Percentiles rank a stretch among this genome's conserved stretches.
Evolutionary conservation across 2,329 filamentous ascomycete species (phyloP).

Genomic region (Fusarium hainanense): DNA sequence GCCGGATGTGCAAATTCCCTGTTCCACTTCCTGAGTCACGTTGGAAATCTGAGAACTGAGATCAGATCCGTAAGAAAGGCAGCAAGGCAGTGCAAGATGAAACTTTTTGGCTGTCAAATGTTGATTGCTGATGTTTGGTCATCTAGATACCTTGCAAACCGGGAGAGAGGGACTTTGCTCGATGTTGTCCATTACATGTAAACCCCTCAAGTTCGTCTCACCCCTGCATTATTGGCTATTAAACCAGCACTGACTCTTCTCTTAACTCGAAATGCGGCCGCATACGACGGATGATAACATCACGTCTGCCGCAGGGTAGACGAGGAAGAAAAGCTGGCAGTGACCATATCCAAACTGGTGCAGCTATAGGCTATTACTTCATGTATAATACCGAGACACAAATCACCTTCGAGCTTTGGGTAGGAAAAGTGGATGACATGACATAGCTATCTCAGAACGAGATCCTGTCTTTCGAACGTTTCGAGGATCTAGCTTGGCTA

Average conservation of each 20-base stretch:
- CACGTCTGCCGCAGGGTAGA: neutral
- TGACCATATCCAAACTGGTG: constrained; percentile 1
- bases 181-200: neutral
- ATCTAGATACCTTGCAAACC: neutral
- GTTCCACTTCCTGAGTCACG: constrained; percentile 20
- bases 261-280: constrained; percentile 17
- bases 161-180: neutral
- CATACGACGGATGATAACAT: constrained; percentile 30
- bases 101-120: constrained; percentile 3
- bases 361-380: neutral
- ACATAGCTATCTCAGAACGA: constrained; percentile 12
- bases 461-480: constrained; percentile 5
- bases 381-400: neutral
- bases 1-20: constrained; percentile 23
- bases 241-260: constrained; percentile 2
- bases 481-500: constrained; percentile 5
- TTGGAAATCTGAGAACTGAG: constrained; percentile 28
- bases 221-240: constrained; percentile 26
- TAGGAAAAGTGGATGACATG: constrained; percentile 19
- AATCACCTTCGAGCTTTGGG: constrained; percentile 5
- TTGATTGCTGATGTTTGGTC: constrained; percentile 14
- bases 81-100: constrained; percentile 29
- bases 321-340: constrained; percentile 1
- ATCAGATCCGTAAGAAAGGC: constrained; percentile 1
- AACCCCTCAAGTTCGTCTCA: constrained; percentile 44